phyloP scores from a whole-genome alignment of 108 stramenopile species.

The Cylindrotheca closterium region DNA sequence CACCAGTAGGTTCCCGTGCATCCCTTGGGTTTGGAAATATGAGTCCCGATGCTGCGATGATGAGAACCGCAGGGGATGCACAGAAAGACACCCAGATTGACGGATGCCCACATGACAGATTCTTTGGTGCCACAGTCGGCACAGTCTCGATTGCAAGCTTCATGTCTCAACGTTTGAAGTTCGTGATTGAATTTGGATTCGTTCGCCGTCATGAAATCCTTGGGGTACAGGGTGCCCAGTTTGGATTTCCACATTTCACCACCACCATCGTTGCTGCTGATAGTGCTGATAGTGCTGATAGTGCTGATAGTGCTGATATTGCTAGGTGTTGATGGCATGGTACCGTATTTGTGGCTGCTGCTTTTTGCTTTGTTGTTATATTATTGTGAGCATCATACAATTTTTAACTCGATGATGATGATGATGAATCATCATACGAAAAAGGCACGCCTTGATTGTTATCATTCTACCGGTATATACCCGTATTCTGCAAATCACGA shows the following conservation, averaged over 20 bases:
- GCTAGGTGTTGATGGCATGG: no score
- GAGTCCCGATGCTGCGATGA: constrained; percentile 77
- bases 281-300: no score
- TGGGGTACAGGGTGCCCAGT: constrained; percentile 30
- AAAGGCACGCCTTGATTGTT: no score
- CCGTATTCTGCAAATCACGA: no score
- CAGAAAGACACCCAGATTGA: constrained; percentile 62
- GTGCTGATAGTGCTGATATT: no score
- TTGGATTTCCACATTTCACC: constrained; percentile 33
- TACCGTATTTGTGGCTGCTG: no score
- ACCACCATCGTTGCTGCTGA: no score
- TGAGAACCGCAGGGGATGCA: constrained; percentile 79
- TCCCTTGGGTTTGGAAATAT: constrained; percentile 64
- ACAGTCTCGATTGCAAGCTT: constrained; percentile 33
- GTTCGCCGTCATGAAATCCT: constrained; percentile 26
- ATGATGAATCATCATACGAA: no score
- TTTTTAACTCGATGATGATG: no score
- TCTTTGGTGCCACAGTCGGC: constrained; percentile 34
- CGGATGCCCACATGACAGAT: constrained; percentile 36
- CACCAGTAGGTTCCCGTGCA: constrained; percentile 30
- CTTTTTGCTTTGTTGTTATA: no score
- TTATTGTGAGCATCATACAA: no score
- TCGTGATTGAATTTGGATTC: constrained; percentile 5
- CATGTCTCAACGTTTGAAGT: constrained; percentile 21
- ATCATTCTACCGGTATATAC: no score